Evolutionary conservation across 768 basidiomycete species (phyloP).

Genomic region (Suillus variegatus): DNA sequence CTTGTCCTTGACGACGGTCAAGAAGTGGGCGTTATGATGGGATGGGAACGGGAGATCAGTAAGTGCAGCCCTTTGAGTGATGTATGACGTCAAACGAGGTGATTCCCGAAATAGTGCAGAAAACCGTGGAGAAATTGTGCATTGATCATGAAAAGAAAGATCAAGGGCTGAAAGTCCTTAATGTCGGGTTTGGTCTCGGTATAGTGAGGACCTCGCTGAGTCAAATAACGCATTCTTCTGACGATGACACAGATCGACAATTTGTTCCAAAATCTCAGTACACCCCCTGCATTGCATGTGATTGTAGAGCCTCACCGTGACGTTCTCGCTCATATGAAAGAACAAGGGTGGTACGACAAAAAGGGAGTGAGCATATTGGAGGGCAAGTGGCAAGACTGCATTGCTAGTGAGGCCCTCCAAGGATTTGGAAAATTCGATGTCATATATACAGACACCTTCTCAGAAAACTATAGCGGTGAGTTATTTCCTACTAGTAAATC

Average conservation of each 20-base stretch:
- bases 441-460: slow-evolving; percentile 92
- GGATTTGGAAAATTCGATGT: slow-evolving; percentile 79
- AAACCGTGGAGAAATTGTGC: slow-evolving; percentile 72
- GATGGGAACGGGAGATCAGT: slow-evolving; percentile 91
- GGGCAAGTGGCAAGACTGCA: slow-evolving; percentile 93
- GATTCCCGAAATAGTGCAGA: slow-evolving; percentile 54
- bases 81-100: slow-evolving; percentile 20
- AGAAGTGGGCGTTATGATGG: slow-evolving; percentile 99
- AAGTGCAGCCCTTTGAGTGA: slow-evolving; percentile 20
- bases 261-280: slow-evolving; percentile 67
- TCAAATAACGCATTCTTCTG: slow-evolving; percentile 8
- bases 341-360: slow-evolving; percentile 76
- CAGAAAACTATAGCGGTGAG: slow-evolving; percentile 76
- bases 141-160: slow-evolving; percentile 45
- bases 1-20: slow-evolving; percentile 59
- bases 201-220: slow-evolving; percentile 53
- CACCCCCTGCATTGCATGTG: slow-evolving; percentile 69
- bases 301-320: slow-evolving; percentile 96
- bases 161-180: slow-evolving; percentile 67
- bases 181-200: slow-evolving; percentile 93
- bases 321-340: slow-evolving; percentile 80
- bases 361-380: slow-evolving; percentile 78
- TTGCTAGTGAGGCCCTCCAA: slow-evolving; percentile 60
- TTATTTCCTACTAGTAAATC: background rate
- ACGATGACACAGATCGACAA: slow-evolving; percentile 66